Evolutionary conservation across 2,329 filamentous ascomycete species (phyloP), one percentile per base, ranked within the genome.

Genomic region (Clonostachys rosea): DNA sequence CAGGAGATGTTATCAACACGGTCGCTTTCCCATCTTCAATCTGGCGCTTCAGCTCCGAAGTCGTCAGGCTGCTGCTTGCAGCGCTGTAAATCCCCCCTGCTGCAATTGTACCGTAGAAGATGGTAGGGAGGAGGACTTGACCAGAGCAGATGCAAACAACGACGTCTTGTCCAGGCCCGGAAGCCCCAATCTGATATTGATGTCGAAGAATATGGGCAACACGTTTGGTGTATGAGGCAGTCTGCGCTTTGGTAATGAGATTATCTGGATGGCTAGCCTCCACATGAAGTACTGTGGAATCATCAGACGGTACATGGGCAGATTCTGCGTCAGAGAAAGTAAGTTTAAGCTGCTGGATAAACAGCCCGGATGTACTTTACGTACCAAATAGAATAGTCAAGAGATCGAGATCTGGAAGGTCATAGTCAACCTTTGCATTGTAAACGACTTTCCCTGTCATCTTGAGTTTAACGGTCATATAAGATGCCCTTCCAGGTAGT

Each of bases 61-160:
- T 63, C 0, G 78, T 79, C 6, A 69, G 73, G 1, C 70, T 67
- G 0, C 78, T 68, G 42, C 70, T 76, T 0, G 77, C 78, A 5
- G 77, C 74, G 6, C 76, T 78, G 54, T 79, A 84, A 20, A 84
- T 71, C 14, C 79, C 81, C 2, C 75, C 79, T 2, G 79, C 78
- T 5, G 76, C 80, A 42, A 84, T 67, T 45, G 81, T 72, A 11
- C 73, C 75, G 52, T 72, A 83, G 55, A 80, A 78, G 2, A 79
- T 53, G 10, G 73, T 67, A 0, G 78, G 72, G 0, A 83, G 65
- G 5, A 81, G 65, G 41, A 73, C 72, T 52, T 83, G 75, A 2
- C 81, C 81, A 1, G 73, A 73, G 1, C 75, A 78, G 30, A 83
- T 73, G 14, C 74, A 69, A 4, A 81, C 74, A 12, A 83, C 75